phyloP scores from a whole-genome alignment of 352 stramenopile species.

The Phytophthora agathidicida region DNA sequence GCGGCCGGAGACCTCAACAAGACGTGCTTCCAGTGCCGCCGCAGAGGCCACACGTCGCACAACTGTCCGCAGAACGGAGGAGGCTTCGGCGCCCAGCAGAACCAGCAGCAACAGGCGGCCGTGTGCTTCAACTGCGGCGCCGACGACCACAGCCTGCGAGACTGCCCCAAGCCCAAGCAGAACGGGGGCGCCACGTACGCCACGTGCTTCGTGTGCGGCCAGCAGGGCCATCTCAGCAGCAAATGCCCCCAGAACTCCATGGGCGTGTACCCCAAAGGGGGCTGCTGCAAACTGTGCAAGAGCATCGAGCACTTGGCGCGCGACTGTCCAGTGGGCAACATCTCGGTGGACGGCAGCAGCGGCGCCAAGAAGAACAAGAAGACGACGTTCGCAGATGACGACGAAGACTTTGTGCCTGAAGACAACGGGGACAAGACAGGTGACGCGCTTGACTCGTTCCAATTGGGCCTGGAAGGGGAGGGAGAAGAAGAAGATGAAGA shows the following conservation, averaged over 20 bases:
- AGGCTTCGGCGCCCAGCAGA: conserved; percentile 4
- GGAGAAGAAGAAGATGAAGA: conserved; percentile 29
- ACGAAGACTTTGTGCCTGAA: conserved; percentile 42
- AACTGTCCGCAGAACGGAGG: conserved; percentile 66
- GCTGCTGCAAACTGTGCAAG: conserved; percentile 90
- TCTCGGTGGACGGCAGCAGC: conserved; percentile 63
- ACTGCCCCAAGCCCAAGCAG: conserved; percentile 70
- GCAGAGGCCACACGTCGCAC: conserved; percentile 81
- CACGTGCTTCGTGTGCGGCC: conserved; percentile 89
- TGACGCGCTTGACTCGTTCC: conserved; percentile 60
- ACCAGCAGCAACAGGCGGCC: conserved; percentile 33
- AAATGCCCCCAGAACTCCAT: conserved; percentile 88
- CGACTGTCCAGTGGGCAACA: conserved; percentile 80
- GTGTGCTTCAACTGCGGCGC: conserved; percentile 92
- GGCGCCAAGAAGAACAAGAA: conserved; percentile 77
- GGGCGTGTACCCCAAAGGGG: conserved; percentile 89
- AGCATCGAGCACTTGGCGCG: conserved; percentile 83
- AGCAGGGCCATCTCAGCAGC: conserved; percentile 86
- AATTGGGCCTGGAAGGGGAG: conserved; percentile 47
- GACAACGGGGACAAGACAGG: conserved; percentile 44
- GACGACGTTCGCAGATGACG: conserved; percentile 69
- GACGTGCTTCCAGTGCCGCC: conserved; percentile 86
- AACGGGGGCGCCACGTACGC: conserved; percentile 74
- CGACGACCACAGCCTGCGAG: conserved; percentile 65
- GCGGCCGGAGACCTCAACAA: conserved; percentile 73